Conservation (phyloP, 148 eudicot genomes). For the Cornus florida region DNA sequence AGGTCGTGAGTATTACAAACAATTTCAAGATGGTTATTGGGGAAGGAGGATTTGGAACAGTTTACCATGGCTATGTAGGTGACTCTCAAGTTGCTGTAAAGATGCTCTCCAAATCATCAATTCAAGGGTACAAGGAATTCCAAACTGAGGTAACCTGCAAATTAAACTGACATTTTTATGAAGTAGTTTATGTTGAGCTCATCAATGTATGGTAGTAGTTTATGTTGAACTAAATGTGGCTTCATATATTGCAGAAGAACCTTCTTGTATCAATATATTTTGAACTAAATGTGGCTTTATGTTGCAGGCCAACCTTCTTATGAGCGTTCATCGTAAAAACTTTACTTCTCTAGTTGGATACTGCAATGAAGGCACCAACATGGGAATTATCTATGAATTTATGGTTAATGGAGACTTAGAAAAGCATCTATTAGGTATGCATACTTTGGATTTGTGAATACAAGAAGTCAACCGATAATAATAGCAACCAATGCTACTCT, state of each 20-base stretch:
- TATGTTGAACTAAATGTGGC: no score
- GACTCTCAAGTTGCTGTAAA: conserved; percentile 47
- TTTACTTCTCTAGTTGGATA: conserved; percentile 26
- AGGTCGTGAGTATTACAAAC: conserved; percentile 20
- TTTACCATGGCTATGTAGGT: conserved; percentile 37
- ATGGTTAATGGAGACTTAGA: conserved; percentile 25
- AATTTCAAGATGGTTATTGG: conserved; percentile 20
- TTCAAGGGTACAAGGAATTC: conserved; percentile 37
- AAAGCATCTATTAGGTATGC: conserved; percentile 17
- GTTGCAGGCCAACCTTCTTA: conserved; percentile 18
- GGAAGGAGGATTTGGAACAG: conserved; percentile 35
- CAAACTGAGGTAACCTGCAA: conserved; percentile 31
- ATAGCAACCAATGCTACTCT: no score
- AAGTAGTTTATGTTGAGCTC: no score
- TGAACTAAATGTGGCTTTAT: not conserved
- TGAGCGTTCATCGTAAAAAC: conserved; percentile 23
- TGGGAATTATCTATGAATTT: conserved; percentile 30
- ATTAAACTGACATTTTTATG: no score
- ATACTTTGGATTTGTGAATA: no score
- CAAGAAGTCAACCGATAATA: no score
- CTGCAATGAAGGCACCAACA: conserved; percentile 14
- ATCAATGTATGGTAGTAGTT: not conserved
- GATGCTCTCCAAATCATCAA: conserved; percentile 28
- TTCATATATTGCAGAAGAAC: conserved; percentile 11
- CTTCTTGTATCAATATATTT: no score